Evolutionary conservation across 1,139 yeast species (phyloP).

Genomic region (Yamadazyma aaseri): DNA sequence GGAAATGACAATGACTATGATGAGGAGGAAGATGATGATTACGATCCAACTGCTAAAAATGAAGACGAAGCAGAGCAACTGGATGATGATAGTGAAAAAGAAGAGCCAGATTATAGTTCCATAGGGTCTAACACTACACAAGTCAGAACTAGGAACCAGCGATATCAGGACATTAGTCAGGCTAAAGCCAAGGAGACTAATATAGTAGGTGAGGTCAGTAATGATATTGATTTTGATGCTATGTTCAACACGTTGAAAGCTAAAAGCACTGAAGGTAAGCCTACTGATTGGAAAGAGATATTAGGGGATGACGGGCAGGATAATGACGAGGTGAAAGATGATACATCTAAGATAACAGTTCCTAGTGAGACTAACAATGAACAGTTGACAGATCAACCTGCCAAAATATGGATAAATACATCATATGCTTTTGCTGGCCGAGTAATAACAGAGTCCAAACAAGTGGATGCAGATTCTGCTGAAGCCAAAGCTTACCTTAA

Average conservation of each 20-base stretch:
- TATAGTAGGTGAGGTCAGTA: constrained; percentile 30
- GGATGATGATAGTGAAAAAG: constrained; percentile 24
- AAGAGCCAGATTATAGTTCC: constrained; percentile 33
- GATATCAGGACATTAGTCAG: constrained; percentile 18
- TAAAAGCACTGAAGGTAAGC: constrained; percentile 39
- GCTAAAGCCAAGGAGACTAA: constrained; percentile 16
- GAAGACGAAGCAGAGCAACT: constrained; percentile 24
- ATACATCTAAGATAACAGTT: constrained; percentile 6
- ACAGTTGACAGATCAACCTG: constrained; percentile 13
- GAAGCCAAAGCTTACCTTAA: constrained; percentile 82
- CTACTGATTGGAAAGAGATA: constrained; percentile 9
- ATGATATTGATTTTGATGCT: constrained; percentile 34
- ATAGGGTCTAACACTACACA: constrained; percentile 33
- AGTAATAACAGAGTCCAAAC: constrained; percentile 69
- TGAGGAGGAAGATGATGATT: constrained; percentile 69
- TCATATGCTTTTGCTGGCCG: constrained; percentile 91
- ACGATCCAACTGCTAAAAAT: constrained; percentile 44
- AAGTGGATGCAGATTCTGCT: constrained; percentile 74
- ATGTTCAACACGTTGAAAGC: constrained; percentile 31
- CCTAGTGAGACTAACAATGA: constrained; percentile 2
- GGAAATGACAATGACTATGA: too few relatives aligned
- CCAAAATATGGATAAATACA: constrained; percentile 66
- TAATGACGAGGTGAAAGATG: constrained; percentile 19
- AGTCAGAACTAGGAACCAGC: constrained; percentile 40
- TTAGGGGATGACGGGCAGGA: constrained; percentile 28